These are phyloP conservation scores for Syncephalis fuscata DNA, from an alignment of 371 early-diverging fungal species.

Conservation along the genomic window DNA sequence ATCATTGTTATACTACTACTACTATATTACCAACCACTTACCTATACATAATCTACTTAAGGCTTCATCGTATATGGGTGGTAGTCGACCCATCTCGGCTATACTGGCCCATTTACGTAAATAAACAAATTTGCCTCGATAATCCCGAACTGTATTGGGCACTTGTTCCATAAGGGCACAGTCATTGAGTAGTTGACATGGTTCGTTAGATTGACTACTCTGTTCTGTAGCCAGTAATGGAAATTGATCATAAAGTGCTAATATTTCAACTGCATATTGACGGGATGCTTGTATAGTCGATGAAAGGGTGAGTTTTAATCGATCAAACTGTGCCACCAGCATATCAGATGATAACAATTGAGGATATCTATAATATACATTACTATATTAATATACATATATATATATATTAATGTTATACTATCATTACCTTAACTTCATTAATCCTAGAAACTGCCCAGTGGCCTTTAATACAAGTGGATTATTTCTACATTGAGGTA, in stretches of 20 bases:
- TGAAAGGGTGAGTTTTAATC: slow-evolving; percentile 34
- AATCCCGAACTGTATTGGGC: neutral
- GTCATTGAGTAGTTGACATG: slow-evolving; percentile 6
- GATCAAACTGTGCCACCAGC: neutral
- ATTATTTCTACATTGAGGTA: slow-evolving; percentile 25
- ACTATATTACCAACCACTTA: slow-evolving; percentile 5
- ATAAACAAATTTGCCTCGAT: neutral
- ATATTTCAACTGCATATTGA: slow-evolving; percentile 49
- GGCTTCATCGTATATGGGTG: slow-evolving; percentile 41
- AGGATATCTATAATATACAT: neutral
- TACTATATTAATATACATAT: neutral
- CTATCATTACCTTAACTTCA: slow-evolving; percentile 29
- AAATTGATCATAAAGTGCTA: slow-evolving; percentile 46
- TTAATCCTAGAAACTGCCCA: slow-evolving; percentile 24
- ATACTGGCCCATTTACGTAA: neutral
- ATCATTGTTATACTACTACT: neutral
- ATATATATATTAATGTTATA: too few species aligned
- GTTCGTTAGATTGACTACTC: neutral
- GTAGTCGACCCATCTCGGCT: slow-evolving; percentile 28
- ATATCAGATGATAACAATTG: neutral
- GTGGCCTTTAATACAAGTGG: slow-evolving; percentile 36
- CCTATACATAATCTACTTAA: slow-evolving; percentile 40
- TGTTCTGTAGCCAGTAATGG: slow-evolving; percentile 21
- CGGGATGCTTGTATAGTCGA: slow-evolving; percentile 40
- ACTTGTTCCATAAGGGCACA: slow-evolving; percentile 7